These are phyloP conservation scores for Ophiocordyceps camponoti-rufipedis DNA, from an alignment of 2,329 filamentous ascomycete genomes.

Conservation along the genomic window DNA sequence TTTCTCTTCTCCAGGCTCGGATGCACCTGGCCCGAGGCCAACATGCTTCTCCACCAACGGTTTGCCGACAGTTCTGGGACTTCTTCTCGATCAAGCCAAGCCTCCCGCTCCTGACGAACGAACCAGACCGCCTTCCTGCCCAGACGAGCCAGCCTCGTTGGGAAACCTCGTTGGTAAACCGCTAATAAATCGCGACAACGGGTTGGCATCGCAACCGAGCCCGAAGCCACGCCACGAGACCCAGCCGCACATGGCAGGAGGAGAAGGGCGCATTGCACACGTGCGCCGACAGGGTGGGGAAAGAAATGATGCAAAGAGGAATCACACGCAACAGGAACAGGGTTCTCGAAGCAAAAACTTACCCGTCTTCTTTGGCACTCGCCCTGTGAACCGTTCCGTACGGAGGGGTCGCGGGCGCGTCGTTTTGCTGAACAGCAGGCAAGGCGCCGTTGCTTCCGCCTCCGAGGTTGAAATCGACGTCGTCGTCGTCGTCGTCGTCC, in stretches of 20 bases:
- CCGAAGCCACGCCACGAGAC: background rate
- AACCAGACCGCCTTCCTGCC: constrained; percentile 11
- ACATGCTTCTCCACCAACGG: constrained; percentile 2
- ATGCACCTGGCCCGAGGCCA: constrained; percentile 1
- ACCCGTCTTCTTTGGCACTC: constrained; percentile 40
- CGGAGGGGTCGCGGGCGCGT: constrained; percentile 12
- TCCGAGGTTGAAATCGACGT: constrained; percentile 40
- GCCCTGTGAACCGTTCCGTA: constrained; percentile 30
- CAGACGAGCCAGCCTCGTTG: constrained; percentile 3
- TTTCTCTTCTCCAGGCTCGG: background rate
- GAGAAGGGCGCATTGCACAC: background rate
- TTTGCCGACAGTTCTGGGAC: background rate
- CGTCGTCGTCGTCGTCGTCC: constrained; percentile 19
- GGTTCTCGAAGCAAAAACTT: constrained; percentile 10
- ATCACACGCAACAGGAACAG: no score
- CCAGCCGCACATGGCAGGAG: background rate
- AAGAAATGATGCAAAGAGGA: background rate
- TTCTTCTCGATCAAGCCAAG: constrained; percentile 7
- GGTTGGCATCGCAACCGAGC: no score
- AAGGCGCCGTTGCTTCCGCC: constrained; percentile 17
- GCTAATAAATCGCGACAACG: background rate
- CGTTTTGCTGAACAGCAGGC: constrained; percentile 12
- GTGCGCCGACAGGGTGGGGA: background rate
- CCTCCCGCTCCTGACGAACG: constrained; percentile 6
- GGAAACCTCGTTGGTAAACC: no score